Evolutionary conservation across 345 rosid species (phyloP).

Genomic region (Eucalyptus fibrosa): DNA sequence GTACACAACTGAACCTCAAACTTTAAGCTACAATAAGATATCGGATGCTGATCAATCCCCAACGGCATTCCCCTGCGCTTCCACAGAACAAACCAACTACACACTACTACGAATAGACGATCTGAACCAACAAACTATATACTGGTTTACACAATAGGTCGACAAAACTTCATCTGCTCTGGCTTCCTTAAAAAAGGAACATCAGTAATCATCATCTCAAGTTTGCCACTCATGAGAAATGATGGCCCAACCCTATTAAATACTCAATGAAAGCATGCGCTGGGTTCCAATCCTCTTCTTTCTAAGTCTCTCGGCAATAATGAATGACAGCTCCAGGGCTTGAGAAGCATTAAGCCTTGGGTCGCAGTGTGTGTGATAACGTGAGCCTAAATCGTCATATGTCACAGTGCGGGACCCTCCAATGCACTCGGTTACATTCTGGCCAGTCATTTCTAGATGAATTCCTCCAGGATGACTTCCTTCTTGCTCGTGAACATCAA

Average conservation of each 20-base stretch:
- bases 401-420: constrained; percentile 57
- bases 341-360: constrained; percentile 61
- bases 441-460: constrained; percentile 62
- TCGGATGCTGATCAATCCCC: neutral
- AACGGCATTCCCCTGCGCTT: neutral
- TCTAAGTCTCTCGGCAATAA: constrained; percentile 48
- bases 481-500: constrained; percentile 55
- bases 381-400: constrained; percentile 39
- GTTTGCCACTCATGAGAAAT: neutral
- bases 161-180: neutral
- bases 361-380: constrained; percentile 57
- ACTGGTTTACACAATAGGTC: neutral
- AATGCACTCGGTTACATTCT: constrained; percentile 54
- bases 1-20: neutral
- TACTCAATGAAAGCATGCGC: neutral
- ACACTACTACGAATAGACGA: neutral
- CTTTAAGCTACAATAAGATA: neutral
- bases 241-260: neutral
- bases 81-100: neutral
- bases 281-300: constrained; percentile 30
- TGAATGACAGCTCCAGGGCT: constrained; percentile 47
- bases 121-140: neutral
- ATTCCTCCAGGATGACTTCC: constrained; percentile 55
- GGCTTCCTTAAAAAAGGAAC: neutral
- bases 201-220: neutral